Base-by-base conservation (phyloP, 495 filamentous ascomycete genomes). In the Penicillium flavigenum region DNA sequence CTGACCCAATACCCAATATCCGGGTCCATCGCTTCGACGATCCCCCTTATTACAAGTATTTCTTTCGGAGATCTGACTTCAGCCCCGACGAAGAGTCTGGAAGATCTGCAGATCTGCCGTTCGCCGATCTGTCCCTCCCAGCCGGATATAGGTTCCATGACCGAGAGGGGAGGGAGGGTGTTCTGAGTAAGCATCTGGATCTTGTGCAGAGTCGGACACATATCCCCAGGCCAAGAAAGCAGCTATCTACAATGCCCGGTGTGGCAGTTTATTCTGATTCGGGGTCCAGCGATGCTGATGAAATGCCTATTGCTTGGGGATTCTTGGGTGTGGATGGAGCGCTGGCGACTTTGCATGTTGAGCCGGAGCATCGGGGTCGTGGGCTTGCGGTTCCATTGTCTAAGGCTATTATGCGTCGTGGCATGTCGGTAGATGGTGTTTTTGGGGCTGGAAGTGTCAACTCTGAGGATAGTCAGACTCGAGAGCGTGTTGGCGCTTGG, bases 331-430 rank as follows among this genome's bases (percentile, higher is more conserved):
- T 72, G 4, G 80, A 83, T 64, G 80, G 81, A 3, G 65, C 68
- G 6, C 52, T 83, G 44, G 67, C 74, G 7, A 78, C 77, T 8
- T 49, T 84, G 54, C 77, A 81, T 63, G 80, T 83, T 45, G 72
- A 81, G 50, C 64, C 70, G 31, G 75, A 67, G 46, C 72, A 82
- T 68, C 66, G 81, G 2, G 76, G 79, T 0, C 62, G 58, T 27
- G 78, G 79, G 1, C 55, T 83, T 4, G 79, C 76, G 20, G 63
- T 68, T 39, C 27, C 56, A 14, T 70, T 82, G 47, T 71, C 71
- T 1, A 61, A 59, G 31, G 66, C 76, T 50, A 59, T 77, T 0
- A 73, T 73, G 72, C 58, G 60, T 26, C 46, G 58, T 41, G 69
- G 73, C 1, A 70, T 72, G 67, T 53, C 34, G 11, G 31, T 46